Percentiles rank a stretch among this genome's conserved stretches.
Evolutionary conservation across 768 basidiomycete species (phyloP).

Genomic region (Pluteus cervinus): DNA sequence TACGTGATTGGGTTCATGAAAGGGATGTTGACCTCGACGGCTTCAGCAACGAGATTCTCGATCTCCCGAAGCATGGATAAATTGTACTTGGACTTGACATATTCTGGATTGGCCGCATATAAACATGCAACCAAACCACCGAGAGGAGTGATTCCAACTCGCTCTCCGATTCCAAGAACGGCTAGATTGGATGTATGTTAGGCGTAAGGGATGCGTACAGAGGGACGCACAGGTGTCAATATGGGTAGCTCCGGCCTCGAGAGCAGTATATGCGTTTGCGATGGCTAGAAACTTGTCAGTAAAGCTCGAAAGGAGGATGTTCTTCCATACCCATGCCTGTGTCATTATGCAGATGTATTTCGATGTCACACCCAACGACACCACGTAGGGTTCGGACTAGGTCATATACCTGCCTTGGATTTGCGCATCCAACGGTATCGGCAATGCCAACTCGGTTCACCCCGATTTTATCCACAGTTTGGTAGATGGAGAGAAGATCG

Average conservation of each 20-base stretch:
- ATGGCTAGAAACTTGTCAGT: conserved; percentile 53
- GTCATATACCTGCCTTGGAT: conserved; percentile 97
- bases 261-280: conserved; percentile 96
- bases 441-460: conserved; percentile 99
- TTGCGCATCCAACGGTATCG: conserved; percentile 98
- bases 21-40: conserved; percentile 95
- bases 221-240: conserved; percentile 83
- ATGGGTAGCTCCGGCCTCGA: conserved; percentile 98
- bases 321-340: conserved; percentile 81
- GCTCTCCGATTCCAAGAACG: conserved; percentile 96
- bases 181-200: conserved; percentile 36
- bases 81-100: conserved; percentile 99
- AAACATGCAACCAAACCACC: conserved; percentile 96
- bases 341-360: conserved; percentile 97
- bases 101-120: conserved; percentile 95
- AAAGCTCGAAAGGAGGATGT: not conserved
- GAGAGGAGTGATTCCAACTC: conserved; percentile 97
- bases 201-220: conserved; percentile 1
- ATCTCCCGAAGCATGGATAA: conserved; percentile 95
- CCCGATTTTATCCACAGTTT: conserved; percentile 98
- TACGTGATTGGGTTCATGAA: conserved; percentile 96
- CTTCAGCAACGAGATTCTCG: conserved; percentile 98
- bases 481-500: conserved; percentile 97
- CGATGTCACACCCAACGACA: conserved; percentile 96
- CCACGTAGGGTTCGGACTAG: conserved; percentile 94